Conservation (phyloP, 768 basidiomycete species). For the Suillus alpinus region DNA sequence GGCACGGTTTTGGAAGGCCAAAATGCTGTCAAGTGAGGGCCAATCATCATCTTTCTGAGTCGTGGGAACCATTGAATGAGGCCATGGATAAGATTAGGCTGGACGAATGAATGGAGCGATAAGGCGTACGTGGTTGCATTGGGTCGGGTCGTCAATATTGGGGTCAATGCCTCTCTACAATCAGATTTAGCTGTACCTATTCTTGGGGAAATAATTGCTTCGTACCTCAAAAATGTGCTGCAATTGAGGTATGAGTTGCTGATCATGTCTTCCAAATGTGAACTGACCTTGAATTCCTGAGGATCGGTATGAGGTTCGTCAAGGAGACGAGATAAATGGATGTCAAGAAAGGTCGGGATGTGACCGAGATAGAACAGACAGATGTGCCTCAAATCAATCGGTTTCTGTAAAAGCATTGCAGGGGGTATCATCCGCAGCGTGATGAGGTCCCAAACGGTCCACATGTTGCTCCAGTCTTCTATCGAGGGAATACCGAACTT, state of each 20-base stretch:
- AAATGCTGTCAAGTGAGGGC: conserved; percentile 71
- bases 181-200: background rate
- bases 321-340: no score
- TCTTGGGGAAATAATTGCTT: background rate
- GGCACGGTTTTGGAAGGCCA: conserved; percentile 76
- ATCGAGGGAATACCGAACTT: conserved; percentile 67
- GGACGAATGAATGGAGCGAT: background rate
- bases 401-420: conserved; percentile 84
- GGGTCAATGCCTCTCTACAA: conserved; percentile 92
- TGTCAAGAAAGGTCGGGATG: conserved; percentile 90
- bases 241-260: no score
- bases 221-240: conserved; percentile 67
- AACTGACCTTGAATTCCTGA: no score
- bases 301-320: no score
- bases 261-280: no score
- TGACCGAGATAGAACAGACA: conserved; percentile 97
- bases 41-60: conserved; percentile 82
- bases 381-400: conserved; percentile 92
- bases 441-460: conserved; percentile 87
- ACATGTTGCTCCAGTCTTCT: conserved; percentile 79
- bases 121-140: conserved; percentile 67
- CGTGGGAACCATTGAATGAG: conserved; percentile 86
- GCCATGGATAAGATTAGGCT: conserved; percentile 38
- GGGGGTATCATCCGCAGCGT: conserved; percentile 84
- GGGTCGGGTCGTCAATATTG: conserved; percentile 82